A percentile compares a stretch with the other conserved stretches of the same genome.
These are phyloP conservation scores for Iodosphaeria phyllophila DNA, from an alignment of 2,329 filamentous ascomycete genomes.

Conservation along the genomic window DNA sequence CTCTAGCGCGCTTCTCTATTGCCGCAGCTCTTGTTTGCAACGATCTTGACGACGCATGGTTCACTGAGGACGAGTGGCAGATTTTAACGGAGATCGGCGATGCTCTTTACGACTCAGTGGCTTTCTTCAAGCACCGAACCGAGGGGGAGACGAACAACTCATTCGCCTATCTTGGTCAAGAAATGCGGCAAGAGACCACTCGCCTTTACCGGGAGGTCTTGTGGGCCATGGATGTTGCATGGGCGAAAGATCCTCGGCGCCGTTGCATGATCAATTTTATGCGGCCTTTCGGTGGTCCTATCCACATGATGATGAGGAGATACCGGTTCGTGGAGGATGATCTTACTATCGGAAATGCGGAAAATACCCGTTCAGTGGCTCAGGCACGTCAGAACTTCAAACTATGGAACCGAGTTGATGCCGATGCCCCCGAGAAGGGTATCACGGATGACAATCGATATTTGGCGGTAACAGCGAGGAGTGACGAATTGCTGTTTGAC, in stretches of 20 bases:
- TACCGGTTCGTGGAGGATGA: constrained; percentile 16
- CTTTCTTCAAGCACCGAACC: constrained; percentile 15
- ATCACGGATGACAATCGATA: constrained; percentile 3
- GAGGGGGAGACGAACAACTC: constrained; percentile 16
- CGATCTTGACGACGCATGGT: constrained; percentile 10
- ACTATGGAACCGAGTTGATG: constrained; percentile 14
- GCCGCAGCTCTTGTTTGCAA: constrained; percentile 14
- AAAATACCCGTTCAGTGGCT: constrained; percentile 8
- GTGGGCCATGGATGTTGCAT: constrained; percentile 14
- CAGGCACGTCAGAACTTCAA: constrained; percentile 11
- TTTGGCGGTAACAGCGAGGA: constrained; percentile 1
- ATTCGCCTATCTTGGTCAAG: constrained; percentile 11
- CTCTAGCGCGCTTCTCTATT: constrained; percentile 13
- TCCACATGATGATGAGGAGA: constrained; percentile 16
- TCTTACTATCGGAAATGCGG: constrained; percentile 10
- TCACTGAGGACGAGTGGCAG: constrained; percentile 7
- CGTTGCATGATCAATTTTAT: constrained; percentile 9
- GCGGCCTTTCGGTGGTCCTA: constrained; percentile 12
- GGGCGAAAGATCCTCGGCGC: constrained; percentile 2
- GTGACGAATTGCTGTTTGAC: constrained; percentile 6
- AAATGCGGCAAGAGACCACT: constrained; percentile 8
- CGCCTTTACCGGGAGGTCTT: constrained; percentile 11
- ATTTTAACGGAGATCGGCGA: constrained; percentile 9
- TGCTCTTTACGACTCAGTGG: constrained; percentile 13
- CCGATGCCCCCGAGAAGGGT: neutral